Base-by-base conservation (phyloP, 495 filamentous ascomycete genomes). In the Aspergillus incahuasiensis region DNA sequence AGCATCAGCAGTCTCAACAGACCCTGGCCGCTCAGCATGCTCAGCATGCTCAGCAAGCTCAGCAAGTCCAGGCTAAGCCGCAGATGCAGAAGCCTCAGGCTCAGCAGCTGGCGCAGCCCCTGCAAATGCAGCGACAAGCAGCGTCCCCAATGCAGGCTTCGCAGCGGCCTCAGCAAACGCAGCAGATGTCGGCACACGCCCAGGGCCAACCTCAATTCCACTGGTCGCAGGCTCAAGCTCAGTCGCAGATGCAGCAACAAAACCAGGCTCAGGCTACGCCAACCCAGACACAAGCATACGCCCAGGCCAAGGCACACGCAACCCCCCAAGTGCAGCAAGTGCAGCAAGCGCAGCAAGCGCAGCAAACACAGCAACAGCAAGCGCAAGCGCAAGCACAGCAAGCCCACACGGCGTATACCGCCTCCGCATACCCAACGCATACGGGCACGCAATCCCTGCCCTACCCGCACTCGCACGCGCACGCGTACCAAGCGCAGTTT, bases 1-100 rank as follows among this genome's bases (percentile, higher is more conserved):
- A 49, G 24, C 39, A 9, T n/a, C 59, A 60, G 28, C 19, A 28
- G 25, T 3, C 47, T 5, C 68, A 70, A 46, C 66, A n/a, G n/a
- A n/a, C n/a, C n/a, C n/a, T n/a, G n/a, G n/a, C n/a, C n/a, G n/a
- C 12, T 35, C 32, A 35, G 12, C 28, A 8, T 7, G 0, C 13
- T 38, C 44, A 6, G 15, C 39, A 13, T 32, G 15, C 13, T 50
- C 55, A 8, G 41, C 42, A 28, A 8, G 8, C 45, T 21, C 54
- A 52, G 30, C 55, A 58, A 18, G 51, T 54, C 25, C 25, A 28
- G 25, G 25, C 25, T 28, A 28, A 28, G 25, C 3, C 28, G 3
- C n/a, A 40, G 13, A 30, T 21, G 25, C 43, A 53, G 16, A 25
- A 28, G 25, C 25, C 15, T 12, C 51, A 55, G 39, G 38, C 19